Evolutionary conservation across 1,139 yeast genomes (phyloP).

Genomic region (Saccharomyces hybrid): DNA sequence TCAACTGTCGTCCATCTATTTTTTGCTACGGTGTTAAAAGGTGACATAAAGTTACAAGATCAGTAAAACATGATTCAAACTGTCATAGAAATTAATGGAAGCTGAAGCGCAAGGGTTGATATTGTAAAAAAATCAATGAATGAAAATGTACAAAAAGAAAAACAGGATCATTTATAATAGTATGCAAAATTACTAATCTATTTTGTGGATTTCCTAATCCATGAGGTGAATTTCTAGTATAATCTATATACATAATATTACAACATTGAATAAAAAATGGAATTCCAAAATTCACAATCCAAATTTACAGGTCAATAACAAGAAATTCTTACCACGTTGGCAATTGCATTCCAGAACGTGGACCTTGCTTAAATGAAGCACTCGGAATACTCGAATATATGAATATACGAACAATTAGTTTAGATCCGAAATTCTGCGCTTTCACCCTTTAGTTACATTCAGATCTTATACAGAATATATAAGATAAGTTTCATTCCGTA

Average conservation of each 20-base stretch:
- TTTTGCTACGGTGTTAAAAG: not conserved
- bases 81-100: not conserved
- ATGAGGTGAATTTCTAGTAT: not conserved
- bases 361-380: not conserved
- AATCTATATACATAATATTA: no score
- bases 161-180: not conserved
- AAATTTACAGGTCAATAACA: not conserved
- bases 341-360: not conserved
- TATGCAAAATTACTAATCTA: not conserved
- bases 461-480: no score
- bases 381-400: no score
- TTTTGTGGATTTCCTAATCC: not conserved
- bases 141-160: not conserved
- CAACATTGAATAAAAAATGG: not conserved
- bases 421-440: no score
- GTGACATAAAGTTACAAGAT: not conserved
- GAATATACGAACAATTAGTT: no score
- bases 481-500: not conserved
- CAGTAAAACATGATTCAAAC: not conserved
- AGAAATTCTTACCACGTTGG: not conserved
- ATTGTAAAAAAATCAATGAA: no score
- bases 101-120: no score
- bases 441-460: no score
- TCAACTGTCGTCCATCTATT: not conserved
- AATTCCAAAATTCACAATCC: not conserved